Conservation (phyloP, 139 green algal genomes). For the Desmodesmus armatus region DNA sequence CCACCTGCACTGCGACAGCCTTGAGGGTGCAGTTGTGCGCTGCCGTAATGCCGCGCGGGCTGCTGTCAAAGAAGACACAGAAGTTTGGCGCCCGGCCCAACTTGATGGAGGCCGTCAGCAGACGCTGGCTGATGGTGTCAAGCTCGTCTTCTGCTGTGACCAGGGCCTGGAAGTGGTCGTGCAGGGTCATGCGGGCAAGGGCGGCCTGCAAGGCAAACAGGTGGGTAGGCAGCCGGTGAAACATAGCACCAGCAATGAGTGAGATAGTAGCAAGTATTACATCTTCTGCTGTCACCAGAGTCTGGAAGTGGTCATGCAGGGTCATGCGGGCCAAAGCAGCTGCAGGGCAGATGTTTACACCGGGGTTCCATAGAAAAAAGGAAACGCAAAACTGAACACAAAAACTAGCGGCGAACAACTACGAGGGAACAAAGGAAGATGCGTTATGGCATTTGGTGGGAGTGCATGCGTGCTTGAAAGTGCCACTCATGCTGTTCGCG, state of each 20-base stretch:
- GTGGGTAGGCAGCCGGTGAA: no score
- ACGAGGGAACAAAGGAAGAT: no score
- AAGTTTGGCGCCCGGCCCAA: conserved; percentile 82
- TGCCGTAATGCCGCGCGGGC: conserved; percentile 76
- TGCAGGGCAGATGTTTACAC: no score
- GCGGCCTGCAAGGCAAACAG: conserved; percentile 19
- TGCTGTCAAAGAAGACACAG: conserved; percentile 86
- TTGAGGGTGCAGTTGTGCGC: conserved; percentile 96
- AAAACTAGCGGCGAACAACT: no score
- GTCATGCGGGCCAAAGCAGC: conserved; percentile 67
- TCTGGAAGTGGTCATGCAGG: conserved; percentile 70
- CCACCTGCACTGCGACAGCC: conserved; percentile 64
- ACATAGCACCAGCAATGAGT: no score
- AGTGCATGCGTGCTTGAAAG: not conserved
- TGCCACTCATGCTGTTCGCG: not conserved
- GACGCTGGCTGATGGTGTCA: conserved; percentile 80
- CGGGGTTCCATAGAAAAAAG: no score
- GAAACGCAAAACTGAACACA: no score
- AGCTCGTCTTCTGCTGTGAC: conserved; percentile 89
- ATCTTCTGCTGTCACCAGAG: conserved; percentile 81
- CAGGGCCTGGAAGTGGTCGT: conserved; percentile 67
- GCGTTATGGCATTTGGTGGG: no score
- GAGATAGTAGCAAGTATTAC: no score
- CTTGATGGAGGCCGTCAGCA: conserved; percentile 87
- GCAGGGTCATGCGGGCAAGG: conserved; percentile 71